phyloP scores from a whole-genome alignment of 306 rosid genomes.

The Prosopis cineraria region DNA sequence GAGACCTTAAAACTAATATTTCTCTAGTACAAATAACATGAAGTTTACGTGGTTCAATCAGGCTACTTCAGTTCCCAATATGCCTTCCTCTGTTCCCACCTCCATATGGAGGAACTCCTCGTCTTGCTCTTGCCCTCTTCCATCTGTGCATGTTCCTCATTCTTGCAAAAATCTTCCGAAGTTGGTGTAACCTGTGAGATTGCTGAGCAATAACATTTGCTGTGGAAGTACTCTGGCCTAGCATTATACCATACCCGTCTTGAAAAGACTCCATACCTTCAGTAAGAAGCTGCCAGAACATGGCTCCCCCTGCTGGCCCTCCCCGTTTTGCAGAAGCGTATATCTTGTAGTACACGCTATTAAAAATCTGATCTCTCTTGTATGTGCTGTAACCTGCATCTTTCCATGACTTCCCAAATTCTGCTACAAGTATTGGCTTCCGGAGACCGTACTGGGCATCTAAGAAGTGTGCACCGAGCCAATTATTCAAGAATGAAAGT shows the following conservation, averaged over 20 bases:
- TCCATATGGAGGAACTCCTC: constrained; percentile 36
- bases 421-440: constrained; percentile 72
- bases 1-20: background rate
- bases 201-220: constrained; percentile 73
- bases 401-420: constrained; percentile 79
- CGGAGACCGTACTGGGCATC: constrained; percentile 65
- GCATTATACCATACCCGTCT: constrained; percentile 77
- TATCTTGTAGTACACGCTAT: constrained; percentile 68
- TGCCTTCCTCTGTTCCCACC: constrained; percentile 50
- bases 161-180: constrained; percentile 56
- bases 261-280: constrained; percentile 80
- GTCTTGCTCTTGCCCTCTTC: constrained; percentile 53
- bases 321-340: constrained; percentile 74
- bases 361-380: constrained; percentile 70
- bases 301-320: constrained; percentile 76
- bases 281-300: constrained; percentile 91
- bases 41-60: background rate
- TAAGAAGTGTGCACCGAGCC: constrained; percentile 69
- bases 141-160: constrained; percentile 49
- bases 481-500: constrained; percentile 71
- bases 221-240: constrained; percentile 75
- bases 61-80: constrained; percentile 47
- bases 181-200: constrained; percentile 58
- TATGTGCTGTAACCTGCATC: constrained; percentile 58
- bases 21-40: constrained; percentile 4